Conservation (phyloP, 1,284 basidiomycete genomes). For the Ceratobasidium sp. region DNA sequence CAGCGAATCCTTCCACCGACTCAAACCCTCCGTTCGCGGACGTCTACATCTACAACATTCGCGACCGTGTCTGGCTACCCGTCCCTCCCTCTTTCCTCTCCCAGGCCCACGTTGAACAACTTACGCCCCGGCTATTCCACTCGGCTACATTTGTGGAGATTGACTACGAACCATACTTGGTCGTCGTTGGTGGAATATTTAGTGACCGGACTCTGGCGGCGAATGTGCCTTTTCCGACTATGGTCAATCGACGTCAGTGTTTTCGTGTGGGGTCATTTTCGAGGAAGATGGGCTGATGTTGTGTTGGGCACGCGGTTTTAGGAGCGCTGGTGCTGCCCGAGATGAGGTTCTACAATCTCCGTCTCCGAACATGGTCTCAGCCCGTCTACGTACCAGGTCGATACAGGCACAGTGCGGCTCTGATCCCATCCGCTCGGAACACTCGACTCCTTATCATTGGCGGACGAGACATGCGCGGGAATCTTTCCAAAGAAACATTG, state of each 20-base stretch:
- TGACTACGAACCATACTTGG: constrained; percentile 36
- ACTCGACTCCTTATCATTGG: constrained; percentile 39
- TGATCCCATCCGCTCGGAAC: constrained; percentile 32
- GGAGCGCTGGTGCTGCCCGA: constrained; percentile 38
- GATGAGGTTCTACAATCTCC: constrained; percentile 40
- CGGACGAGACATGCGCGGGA: constrained; percentile 27
- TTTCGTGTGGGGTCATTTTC: neutral
- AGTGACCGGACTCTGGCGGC: constrained; percentile 19
- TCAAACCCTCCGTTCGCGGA: constrained; percentile 22
- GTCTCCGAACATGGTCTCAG: constrained; percentile 32
- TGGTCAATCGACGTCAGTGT: constrained; percentile 16
- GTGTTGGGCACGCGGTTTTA: neutral
- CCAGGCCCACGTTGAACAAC: constrained; percentile 14
- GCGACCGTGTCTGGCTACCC: constrained; percentile 12
- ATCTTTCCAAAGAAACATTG: constrained; percentile 13
- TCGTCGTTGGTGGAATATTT: constrained; percentile 43
- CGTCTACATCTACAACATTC: constrained; percentile 22
- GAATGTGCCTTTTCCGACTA: constrained; percentile 22
- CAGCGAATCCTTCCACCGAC: constrained; percentile 12
- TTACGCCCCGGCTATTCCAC: constrained; percentile 41
- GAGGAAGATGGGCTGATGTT: neutral
- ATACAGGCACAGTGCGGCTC: constrained; percentile 31
- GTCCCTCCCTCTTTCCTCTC: neutral
- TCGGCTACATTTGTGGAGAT: constrained; percentile 39
- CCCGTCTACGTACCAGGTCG: constrained; percentile 34